Base-by-base conservation (phyloP, 2,329 filamentous ascomycete species). In the Hypoxylon sp. region DNA sequence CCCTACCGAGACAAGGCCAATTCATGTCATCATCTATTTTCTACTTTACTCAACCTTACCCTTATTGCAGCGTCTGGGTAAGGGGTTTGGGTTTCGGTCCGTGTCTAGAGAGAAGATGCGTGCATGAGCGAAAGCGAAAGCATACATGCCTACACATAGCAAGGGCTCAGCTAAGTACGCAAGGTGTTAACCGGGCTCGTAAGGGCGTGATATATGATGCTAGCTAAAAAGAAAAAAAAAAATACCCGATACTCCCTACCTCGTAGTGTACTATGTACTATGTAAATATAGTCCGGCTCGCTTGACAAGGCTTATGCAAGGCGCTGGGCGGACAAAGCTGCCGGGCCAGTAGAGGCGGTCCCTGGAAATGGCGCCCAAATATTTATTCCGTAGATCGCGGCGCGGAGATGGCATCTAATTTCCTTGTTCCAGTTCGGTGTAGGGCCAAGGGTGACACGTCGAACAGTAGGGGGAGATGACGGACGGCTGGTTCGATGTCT, bases 41-140 rank as follows among this genome's bases (percentile, higher is more conserved):
- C 23, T 27, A 23, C 20, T 47, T 35, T 42, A 10, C 21, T 15
- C 37, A 47, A 51, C 20, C 17, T 26, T 42, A 51, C 43, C 20
- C 17, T 26, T 42, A 51, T 48, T 21, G 20, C 7, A 26, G 29
- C 20, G 24, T 13, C 17, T 42, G 35, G 55, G 45, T 62, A 53
- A 43, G 38, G 24, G 42, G 38, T 37, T 48, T 20, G 46, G 24
- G 42, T 43, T 37, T 48, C 17, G 46, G 35, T 40, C 41, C 41
- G 52, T 49, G 38, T 21, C 11, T 35, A 18, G 18, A 15, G 10
- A 18, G 27, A 24, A 45, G 21, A 23, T 50, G 37, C 18, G 48
- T 51, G 53, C 49, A 49, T 52, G 53, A 47, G 48, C 21, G 37
- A 51, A 37, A 45, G 40, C 58, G 49, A 54, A 54, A 61, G 51